These are phyloP conservation scores for carrot (Daucus carota) DNA, from an alignment of 129 eudicot genomes.

Conservation along the genomic window DH1_v3.0 NC_030386.2:30174001-30174500, in stretches of 20 bases:
- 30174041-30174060: background rate
- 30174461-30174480: background rate
- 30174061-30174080: background rate
- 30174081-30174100: background rate
- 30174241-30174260: background rate
- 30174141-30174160: background rate
- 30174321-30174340: no score
- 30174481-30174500: background rate
- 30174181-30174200: background rate
- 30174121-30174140: background rate
- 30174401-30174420: background rate
- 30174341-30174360: background rate
- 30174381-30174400: background rate
- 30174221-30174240: background rate
- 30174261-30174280: background rate
- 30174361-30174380: background rate
- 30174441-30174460: background rate
- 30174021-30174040: background rate
- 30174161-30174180: background rate
- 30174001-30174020: no score
- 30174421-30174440: no score
- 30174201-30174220: background rate
- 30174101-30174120: background rate
- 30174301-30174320: background rate
- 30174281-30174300: background rate